Conservation (phyloP, 805 yeast species). For the Ogataea zsoltii region DNA sequence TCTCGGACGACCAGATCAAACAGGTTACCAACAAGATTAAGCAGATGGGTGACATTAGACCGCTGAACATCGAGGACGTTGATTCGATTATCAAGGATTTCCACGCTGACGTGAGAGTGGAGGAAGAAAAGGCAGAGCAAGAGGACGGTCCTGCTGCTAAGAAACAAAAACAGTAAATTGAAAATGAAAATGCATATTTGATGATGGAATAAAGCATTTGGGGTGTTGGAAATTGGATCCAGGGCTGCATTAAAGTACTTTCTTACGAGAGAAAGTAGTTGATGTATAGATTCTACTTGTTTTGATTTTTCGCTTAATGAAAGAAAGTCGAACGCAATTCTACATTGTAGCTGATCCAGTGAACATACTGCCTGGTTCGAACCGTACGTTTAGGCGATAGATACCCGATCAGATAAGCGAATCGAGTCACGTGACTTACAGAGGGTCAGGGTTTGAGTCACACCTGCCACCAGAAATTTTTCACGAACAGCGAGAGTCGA, state of each 20-base stretch:
- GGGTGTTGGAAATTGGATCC: conserved; percentile 1
- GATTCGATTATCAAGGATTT: conserved; percentile 58
- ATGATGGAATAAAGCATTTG: conserved; percentile 5
- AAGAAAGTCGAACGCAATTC: neutral
- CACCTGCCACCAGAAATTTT: conserved; percentile 5
- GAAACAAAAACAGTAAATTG: conserved; percentile 33
- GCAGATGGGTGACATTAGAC: conserved; percentile 60
- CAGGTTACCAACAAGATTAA: conserved; percentile 56
- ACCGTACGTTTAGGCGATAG: neutral
- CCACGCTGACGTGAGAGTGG: conserved; percentile 44
- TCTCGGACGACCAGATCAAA: conserved; percentile 58
- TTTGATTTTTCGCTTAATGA: neutral
- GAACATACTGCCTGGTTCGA: too few relatives aligned
- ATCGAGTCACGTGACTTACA: neutral
- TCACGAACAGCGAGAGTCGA: neutral
- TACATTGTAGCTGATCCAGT: conserved; percentile 1
- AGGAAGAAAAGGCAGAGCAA: conserved; percentile 22
- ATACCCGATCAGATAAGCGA: neutral
- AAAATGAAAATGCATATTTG: conserved; percentile 2
- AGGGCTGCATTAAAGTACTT: neutral
- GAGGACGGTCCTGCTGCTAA: conserved; percentile 34
- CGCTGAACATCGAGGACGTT: conserved; percentile 59
- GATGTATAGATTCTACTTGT: conserved; percentile 2
- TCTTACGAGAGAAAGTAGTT: conserved; percentile 5
- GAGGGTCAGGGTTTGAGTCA: conserved; percentile 2